A percentile compares a stretch with the other conserved stretches of the same genome.
Evolutionary conservation across 2,329 filamentous ascomycete species (phyloP).

Genomic region (Ophiosphaerella herpotricha): DNA sequence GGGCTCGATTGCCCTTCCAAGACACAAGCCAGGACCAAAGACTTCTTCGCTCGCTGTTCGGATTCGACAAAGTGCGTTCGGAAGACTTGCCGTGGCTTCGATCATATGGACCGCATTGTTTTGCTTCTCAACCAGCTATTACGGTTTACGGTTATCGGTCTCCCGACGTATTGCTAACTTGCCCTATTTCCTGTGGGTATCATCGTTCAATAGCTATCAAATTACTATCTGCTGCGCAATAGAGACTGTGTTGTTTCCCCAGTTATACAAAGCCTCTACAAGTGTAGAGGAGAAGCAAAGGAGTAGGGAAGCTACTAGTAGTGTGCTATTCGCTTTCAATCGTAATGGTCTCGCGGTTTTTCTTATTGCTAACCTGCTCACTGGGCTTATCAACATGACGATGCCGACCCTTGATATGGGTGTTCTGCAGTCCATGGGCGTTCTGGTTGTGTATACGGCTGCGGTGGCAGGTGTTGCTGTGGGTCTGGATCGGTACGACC

Average conservation of each 20-base stretch:
- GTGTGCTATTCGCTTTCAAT: constrained; percentile 82
- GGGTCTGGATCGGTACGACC: constrained; percentile 64
- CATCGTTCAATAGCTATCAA: constrained; percentile 88
- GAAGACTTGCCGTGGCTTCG: constrained; percentile 68
- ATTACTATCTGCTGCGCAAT: constrained; percentile 77
- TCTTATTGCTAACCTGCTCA: constrained; percentile 84
- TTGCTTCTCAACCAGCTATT: constrained; percentile 69
- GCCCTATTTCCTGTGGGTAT: constrained; percentile 90
- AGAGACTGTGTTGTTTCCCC: constrained; percentile 78
- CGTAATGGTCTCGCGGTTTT: constrained; percentile 86
- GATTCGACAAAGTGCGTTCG: constrained; percentile 61
- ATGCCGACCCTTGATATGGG: constrained; percentile 78
- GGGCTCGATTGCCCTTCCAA: constrained; percentile 78
- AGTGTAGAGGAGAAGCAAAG: constrained; percentile 65
- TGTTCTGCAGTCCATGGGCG: constrained; percentile 68
- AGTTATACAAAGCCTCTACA: constrained; percentile 63
- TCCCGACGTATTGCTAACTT: constrained; percentile 91
- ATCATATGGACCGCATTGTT: constrained; percentile 73
- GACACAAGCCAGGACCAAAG: constrained; percentile 50
- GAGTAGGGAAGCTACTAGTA: constrained; percentile 74
- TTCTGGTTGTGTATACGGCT: constrained; percentile 74
- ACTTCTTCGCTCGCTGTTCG: constrained; percentile 53
- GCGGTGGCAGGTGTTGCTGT: constrained; percentile 71
- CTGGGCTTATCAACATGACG: constrained; percentile 85
- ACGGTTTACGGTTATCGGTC: constrained; percentile 68